Evolutionary conservation across 768 basidiomycete species (phyloP).

Genomic region (Lactifluus subvellereus): DNA sequence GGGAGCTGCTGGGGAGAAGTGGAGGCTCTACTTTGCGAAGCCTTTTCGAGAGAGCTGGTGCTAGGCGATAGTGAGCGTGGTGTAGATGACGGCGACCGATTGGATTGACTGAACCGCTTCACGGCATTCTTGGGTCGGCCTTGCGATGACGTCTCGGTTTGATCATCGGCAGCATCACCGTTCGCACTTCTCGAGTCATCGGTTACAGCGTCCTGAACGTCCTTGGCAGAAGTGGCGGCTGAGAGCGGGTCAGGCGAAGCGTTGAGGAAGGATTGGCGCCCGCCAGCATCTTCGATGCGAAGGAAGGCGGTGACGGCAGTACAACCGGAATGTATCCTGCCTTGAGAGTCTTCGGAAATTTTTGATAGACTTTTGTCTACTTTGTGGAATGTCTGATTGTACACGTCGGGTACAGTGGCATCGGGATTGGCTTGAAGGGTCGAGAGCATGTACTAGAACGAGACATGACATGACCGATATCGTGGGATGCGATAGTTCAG

Average conservation of each 20-base stretch:
- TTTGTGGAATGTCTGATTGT: slow-evolving; percentile 91
- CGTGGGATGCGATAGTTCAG: neutral
- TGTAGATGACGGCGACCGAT: slow-evolving; percentile 14
- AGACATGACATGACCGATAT: slow-evolving; percentile 10
- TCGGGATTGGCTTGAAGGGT: slow-evolving; percentile 56
- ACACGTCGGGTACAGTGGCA: slow-evolving; percentile 71
- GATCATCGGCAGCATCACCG: slow-evolving; percentile 12
- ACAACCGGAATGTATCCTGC: slow-evolving; percentile 94
- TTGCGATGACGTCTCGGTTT: slow-evolving; percentile 14
- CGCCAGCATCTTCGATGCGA: slow-evolving; percentile 78
- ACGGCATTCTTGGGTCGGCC: slow-evolving; percentile 16
- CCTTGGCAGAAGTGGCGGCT: slow-evolving; percentile 4
- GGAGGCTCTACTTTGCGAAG: slow-evolving; percentile 20
- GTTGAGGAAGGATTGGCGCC: slow-evolving; percentile 60
- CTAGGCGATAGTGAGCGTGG: slow-evolving; percentile 21
- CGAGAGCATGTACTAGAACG: slow-evolving; percentile 54
- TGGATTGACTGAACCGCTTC: slow-evolving; percentile 22
- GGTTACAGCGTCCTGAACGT: neutral
- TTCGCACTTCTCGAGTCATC: slow-evolving; percentile 9
- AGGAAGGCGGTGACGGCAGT: slow-evolving; percentile 96
- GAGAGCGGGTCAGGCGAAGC: neutral
- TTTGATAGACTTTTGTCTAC: slow-evolving; percentile 81
- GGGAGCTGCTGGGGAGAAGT: slow-evolving; percentile 24
- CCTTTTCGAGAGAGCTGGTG: slow-evolving; percentile 8
- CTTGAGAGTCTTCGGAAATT: slow-evolving; percentile 80